Conservation (phyloP, 257 asterid genomes). For the Leptodermis oblonga region DNA sequence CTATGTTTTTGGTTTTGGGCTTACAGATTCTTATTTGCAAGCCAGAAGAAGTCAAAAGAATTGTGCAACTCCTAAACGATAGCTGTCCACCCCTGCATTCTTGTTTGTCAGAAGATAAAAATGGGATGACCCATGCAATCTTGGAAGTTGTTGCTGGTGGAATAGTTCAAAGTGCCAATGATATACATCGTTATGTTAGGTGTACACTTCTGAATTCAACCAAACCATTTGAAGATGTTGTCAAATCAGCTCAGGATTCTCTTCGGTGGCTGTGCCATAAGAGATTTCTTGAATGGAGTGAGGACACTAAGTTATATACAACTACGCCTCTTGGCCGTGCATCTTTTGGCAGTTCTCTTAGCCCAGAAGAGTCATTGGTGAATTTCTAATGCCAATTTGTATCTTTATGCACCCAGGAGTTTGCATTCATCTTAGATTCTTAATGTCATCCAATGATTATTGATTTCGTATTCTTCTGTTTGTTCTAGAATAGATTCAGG, state of each 20-base stretch:
- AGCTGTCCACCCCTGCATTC: slow-evolving; percentile 90
- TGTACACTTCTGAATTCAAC: slow-evolving; percentile 96
- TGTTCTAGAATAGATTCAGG: not conserved
- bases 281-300: slow-evolving; percentile 90
- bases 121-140: slow-evolving; percentile 99
- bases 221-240: slow-evolving; percentile 94
- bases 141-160: slow-evolving; percentile 99
- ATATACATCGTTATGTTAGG: slow-evolving; percentile 90
- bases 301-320: slow-evolving; percentile 79
- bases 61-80: slow-evolving; percentile 68
- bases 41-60: slow-evolving; percentile 80
- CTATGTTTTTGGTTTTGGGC: slow-evolving; percentile 12
- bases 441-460: not conserved
- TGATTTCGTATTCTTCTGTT: slow-evolving; percentile 2
- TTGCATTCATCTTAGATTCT: slow-evolving; percentile 6
- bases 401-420: slow-evolving; percentile 10
- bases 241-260: slow-evolving; percentile 95
- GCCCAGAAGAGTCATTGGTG: slow-evolving; percentile 97
- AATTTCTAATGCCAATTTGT: slow-evolving; percentile 21
- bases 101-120: slow-evolving; percentile 95
- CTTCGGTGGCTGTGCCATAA: slow-evolving; percentile 93
- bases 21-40: slow-evolving; percentile 82
- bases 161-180: slow-evolving; percentile 91
- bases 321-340: slow-evolving; percentile 98
- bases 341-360: slow-evolving; percentile 92